Percentiles rank a stretch among this genome's conserved stretches.
phyloP scores from a whole-genome alignment of 352 stramenopile species.

The Pythium rishiriense region DNA sequence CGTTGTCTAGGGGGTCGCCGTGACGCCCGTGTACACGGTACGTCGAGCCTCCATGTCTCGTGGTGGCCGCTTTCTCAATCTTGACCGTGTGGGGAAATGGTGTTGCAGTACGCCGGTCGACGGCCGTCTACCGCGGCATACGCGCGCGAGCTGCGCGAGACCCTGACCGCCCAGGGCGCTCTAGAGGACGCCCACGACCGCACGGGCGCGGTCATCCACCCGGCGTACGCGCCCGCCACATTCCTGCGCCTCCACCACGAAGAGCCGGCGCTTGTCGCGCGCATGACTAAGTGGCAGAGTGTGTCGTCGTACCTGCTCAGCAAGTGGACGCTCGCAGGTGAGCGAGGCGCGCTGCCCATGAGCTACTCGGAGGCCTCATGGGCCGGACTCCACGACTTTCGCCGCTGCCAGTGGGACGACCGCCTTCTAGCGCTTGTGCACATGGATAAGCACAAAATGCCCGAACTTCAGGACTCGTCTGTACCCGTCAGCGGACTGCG shows the following conservation, averaged over 20 bases:
- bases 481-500: constrained; percentile 58
- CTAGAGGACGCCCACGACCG: constrained; percentile 66
- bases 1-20: constrained; percentile 39
- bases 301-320: constrained; percentile 87
- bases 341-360: constrained; percentile 59
- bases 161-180: constrained; percentile 36
- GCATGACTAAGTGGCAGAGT: constrained; percentile 86
- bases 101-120: constrained; percentile 65
- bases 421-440: constrained; percentile 71
- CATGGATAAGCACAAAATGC: constrained; percentile 75
- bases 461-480: constrained; percentile 64
- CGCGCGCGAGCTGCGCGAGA: constrained; percentile 51
- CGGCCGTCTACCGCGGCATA: constrained; percentile 47
- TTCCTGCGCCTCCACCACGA: constrained; percentile 84
- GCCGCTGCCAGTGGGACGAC: constrained; percentile 81
- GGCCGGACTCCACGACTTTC: constrained; percentile 93
- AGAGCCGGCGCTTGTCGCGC: constrained; percentile 38
- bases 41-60: too few relatives aligned
- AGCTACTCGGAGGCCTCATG: constrained; percentile 95
- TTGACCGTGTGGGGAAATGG: too few relatives aligned
- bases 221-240: constrained; percentile 88
- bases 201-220: constrained; percentile 83
- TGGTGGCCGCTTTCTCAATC: too few relatives aligned
- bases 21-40: constrained; percentile 84
- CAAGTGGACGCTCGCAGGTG: constrained; percentile 65